phyloP scores from a whole-genome alignment of 2,329 filamentous ascomycete genomes.

The Curvularia sp. region DNA sequence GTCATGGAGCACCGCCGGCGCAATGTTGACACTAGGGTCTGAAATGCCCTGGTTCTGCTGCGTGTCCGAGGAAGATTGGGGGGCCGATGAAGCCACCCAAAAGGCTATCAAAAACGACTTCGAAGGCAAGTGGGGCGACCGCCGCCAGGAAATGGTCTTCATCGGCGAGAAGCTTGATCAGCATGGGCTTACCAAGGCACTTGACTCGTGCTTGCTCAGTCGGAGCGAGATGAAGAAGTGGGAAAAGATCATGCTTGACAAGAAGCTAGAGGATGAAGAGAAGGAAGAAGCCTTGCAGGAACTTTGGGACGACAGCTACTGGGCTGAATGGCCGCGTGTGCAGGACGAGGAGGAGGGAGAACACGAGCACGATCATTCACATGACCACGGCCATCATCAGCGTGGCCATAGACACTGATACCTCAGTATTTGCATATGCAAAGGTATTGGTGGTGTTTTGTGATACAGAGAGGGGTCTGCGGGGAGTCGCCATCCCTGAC shows the following conservation, averaged over 20 bases:
- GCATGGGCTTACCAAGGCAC: constrained; percentile 56
- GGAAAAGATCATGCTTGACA: constrained; percentile 49
- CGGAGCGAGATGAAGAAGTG: constrained; percentile 61
- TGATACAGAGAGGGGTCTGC: background rate
- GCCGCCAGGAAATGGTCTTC: constrained; percentile 75
- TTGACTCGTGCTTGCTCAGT: constrained; percentile 69
- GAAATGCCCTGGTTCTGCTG: constrained; percentile 67
- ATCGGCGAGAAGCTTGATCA: constrained; percentile 71
- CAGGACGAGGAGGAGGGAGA: constrained; percentile 38
- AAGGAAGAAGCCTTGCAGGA: constrained; percentile 58
- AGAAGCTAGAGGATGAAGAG: constrained; percentile 39
- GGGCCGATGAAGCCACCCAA: constrained; percentile 57
- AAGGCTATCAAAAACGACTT: constrained; percentile 60
- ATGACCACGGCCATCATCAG: constrained; percentile 15
- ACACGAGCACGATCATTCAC: constrained; percentile 28
- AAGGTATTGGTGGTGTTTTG: background rate
- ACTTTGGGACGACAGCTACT: constrained; percentile 67
- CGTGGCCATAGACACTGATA: background rate
- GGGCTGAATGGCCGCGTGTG: constrained; percentile 57
- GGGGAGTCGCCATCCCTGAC: background rate
- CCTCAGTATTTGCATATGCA: background rate
- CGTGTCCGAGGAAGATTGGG: constrained; percentile 60
- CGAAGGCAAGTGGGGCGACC: constrained; percentile 67
- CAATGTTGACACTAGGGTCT: constrained; percentile 67
- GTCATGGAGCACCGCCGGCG: constrained; percentile 70